phyloP scores from a whole-genome alignment of 23 red algal species.

The Gracilaria caudata region DNA sequence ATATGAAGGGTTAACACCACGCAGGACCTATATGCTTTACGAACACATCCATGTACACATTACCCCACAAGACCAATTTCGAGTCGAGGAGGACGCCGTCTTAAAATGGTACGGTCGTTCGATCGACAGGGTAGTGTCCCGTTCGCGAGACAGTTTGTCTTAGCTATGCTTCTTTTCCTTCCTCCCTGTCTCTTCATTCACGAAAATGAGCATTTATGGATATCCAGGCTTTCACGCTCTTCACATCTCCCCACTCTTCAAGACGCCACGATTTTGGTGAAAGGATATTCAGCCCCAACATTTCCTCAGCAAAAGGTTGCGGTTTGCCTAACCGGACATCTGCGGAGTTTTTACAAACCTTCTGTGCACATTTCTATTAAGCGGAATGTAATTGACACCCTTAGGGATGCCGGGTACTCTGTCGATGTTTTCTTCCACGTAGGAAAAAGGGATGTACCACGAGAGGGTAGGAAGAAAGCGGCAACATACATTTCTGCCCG shows the following conservation, averaged over 20 bases:
- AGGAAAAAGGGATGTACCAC: slow-evolving; percentile 13
- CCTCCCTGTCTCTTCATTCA: slow-evolving; percentile 19
- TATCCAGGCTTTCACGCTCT: slow-evolving; percentile 6
- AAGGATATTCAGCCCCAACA: slow-evolving; percentile 15
- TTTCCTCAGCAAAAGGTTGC: slow-evolving; percentile 8
- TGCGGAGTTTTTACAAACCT: slow-evolving; percentile 30
- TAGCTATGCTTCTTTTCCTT: slow-evolving; percentile 8
- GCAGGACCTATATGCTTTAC: not conserved
- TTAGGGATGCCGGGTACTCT: not conserved
- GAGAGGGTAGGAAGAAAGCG: not conserved
- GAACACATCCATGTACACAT: not conserved
- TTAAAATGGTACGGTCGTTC: not conserved
- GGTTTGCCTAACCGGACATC: slow-evolving; percentile 37
- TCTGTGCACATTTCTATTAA: slow-evolving; percentile 43
- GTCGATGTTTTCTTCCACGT: slow-evolving; percentile 64
- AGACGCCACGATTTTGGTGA: slow-evolving; percentile 21
- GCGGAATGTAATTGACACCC: slow-evolving; percentile 15
- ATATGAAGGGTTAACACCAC: not conserved
- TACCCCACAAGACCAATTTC: not conserved
- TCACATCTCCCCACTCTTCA: not conserved
- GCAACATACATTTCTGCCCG: not conserved
- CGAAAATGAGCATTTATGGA: slow-evolving; percentile 23
- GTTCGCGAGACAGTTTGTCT: not conserved
- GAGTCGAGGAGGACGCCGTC: not conserved
- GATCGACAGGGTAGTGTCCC: not conserved